Conservation (phyloP, 371 early-diverging fungal species). For the Saksenaea oblongispora region DNA sequence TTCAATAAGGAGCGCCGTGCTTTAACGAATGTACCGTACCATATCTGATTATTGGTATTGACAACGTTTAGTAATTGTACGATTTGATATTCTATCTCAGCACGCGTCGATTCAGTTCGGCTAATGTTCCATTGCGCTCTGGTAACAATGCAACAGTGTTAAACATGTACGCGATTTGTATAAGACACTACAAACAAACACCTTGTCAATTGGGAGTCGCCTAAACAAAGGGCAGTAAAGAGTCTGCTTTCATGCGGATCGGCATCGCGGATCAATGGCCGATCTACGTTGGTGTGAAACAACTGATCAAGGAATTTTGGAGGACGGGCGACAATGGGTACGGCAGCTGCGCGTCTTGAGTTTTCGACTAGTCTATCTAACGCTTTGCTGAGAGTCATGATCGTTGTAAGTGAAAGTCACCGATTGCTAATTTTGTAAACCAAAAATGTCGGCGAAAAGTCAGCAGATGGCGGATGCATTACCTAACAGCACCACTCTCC, state of each 20-base stretch:
- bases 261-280: background rate
- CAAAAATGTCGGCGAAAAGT: too few relatives aligned
- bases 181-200: background rate
- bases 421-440: too few relatives aligned
- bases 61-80: background rate
- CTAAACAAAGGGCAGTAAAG: background rate
- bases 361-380: background rate
- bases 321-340: background rate
- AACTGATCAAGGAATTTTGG: background rate
- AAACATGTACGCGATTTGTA: background rate
- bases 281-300: background rate
- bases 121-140: background rate
- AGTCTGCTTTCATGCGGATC: background rate
- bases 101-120: background rate
- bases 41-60: background rate
- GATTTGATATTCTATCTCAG: background rate
- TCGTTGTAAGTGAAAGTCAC: background rate
- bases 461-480: too few relatives aligned
- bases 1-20: background rate
- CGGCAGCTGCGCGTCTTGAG: background rate
- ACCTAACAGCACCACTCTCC: too few relatives aligned
- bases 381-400: background rate
- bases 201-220: background rate
- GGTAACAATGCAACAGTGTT: background rate
- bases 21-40: background rate